phyloP scores from a whole-genome alignment of 805 yeast species.

The Yarrowia porcina region DNA sequence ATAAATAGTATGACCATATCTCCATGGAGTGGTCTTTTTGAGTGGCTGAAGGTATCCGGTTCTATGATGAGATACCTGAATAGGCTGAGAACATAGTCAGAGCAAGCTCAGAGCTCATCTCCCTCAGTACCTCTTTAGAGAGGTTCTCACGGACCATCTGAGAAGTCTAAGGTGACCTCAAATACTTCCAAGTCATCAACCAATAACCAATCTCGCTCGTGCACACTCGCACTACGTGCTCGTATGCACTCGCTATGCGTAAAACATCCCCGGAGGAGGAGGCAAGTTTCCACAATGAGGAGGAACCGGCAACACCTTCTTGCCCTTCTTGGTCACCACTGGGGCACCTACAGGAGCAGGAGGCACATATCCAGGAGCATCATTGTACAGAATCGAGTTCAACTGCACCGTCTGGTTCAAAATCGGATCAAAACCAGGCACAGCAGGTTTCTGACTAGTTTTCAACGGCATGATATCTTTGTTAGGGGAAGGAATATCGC shows the following conservation, averaged over 20 bases:
- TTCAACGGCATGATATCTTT: conserved; percentile 26
- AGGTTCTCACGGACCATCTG: too few species aligned
- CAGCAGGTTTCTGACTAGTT: conserved; percentile 25
- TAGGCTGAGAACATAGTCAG: too few species aligned
- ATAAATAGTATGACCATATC: too few species aligned
- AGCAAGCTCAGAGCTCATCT: too few species aligned
- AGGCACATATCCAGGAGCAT: not conserved
- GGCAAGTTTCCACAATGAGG: conserved; percentile 10
- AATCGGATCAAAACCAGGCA: conserved; percentile 28
- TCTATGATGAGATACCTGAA: too few species aligned
- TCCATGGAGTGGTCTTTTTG: too few species aligned
- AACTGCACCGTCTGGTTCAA: not conserved
- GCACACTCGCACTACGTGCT: not conserved
- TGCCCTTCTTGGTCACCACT: not conserved
- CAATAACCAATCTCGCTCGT: too few species aligned
- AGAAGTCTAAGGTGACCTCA: too few species aligned
- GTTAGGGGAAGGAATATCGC: conserved; percentile 9
- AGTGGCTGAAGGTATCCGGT: too few species aligned
- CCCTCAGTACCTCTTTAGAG: too few species aligned
- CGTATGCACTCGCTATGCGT: not conserved
- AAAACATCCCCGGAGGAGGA: not conserved
- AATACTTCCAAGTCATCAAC: too few species aligned
- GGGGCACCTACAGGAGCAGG: not conserved
- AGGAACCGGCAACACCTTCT: conserved; percentile 9
- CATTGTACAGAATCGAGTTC: conserved; percentile 1